Evolutionary conservation across 768 basidiomycete species (phyloP).

Genomic region (Leucocoprinus leucothites): DNA sequence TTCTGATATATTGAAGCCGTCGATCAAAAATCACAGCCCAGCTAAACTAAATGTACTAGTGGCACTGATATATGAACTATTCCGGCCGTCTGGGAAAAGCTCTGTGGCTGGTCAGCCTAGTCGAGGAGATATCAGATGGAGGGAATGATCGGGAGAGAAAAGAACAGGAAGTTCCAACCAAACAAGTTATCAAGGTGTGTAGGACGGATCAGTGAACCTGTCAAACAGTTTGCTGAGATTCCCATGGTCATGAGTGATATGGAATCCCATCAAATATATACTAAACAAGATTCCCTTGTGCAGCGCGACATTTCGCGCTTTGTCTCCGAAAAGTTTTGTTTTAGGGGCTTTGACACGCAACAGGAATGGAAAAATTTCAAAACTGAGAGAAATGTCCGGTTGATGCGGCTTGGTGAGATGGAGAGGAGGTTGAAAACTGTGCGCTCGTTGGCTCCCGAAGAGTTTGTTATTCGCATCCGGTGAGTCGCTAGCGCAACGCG

Average conservation of each 20-base stretch:
- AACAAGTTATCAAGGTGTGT: no score
- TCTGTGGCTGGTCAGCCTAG: no score
- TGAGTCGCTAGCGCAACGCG: not conserved
- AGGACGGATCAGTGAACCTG: conserved; percentile 8
- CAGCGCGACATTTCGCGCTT: not conserved
- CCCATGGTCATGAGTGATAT: conserved; percentile 7
- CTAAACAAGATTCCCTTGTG: not conserved
- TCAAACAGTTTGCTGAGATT: conserved; percentile 3
- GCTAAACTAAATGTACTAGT: no score
- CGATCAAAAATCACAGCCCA: no score
- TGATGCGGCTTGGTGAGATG: not conserved
- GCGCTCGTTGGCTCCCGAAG: no score
- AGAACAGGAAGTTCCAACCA: no score
- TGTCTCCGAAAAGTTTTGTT: not conserved
- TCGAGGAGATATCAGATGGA: not conserved
- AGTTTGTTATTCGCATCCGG: conserved; percentile 6
- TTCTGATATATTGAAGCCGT: no score
- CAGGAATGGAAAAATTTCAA: not conserved
- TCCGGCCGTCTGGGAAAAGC: no score
- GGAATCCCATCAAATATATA: conserved; percentile 9
- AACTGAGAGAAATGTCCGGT: conserved; percentile 1
- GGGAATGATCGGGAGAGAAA: conserved; percentile 3
- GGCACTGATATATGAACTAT: no score
- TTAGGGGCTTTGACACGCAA: no score
- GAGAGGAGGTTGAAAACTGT: not conserved